These are phyloP conservation scores for Astrothelium subdiscretum DNA, from an alignment of 495 filamentous ascomycete species.

Conservation along the genomic window DNA sequence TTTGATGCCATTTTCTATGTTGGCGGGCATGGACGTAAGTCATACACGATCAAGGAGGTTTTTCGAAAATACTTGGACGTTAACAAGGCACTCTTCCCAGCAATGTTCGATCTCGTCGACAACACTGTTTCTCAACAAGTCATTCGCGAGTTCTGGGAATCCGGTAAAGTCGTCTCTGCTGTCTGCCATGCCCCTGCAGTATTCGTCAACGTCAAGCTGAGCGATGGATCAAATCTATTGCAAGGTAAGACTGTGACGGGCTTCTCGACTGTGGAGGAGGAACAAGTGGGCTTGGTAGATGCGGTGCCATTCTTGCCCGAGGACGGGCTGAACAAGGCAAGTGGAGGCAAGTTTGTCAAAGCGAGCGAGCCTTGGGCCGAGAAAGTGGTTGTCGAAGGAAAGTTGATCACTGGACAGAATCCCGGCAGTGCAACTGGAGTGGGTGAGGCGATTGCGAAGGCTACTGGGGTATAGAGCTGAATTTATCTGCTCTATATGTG, in stretches of 20 bases:
- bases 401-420: constrained; percentile 66
- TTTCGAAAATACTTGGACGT: background rate
- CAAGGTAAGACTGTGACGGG: constrained; percentile 49
- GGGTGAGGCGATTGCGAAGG: constrained; percentile 39
- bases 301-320: constrained; percentile 57
- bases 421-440: constrained; percentile 51
- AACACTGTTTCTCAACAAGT: constrained; percentile 42
- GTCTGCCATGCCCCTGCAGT: constrained; percentile 30
- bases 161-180: constrained; percentile 14
- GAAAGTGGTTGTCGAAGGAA: constrained; percentile 46
- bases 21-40: constrained; percentile 64
- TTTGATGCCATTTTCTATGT: constrained; percentile 64
- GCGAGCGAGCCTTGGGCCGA: constrained; percentile 44
- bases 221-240: constrained; percentile 40
- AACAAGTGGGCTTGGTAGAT: constrained; percentile 33
- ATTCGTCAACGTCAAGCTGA: constrained; percentile 44
- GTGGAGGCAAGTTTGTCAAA: constrained; percentile 46
- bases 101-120: constrained; percentile 57
- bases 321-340: constrained; percentile 39
- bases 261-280: constrained; percentile 60
- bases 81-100: constrained; percentile 21
- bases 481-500: background rate
- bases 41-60: background rate
- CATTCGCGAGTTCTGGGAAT: constrained; percentile 46
- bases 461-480: constrained; percentile 2